A percentile compares a stretch with the other conserved stretches of the same genome.
Conservation (phyloP, 1,284 basidiomycete species). For the Sanghuangporus weigelae region DNA sequence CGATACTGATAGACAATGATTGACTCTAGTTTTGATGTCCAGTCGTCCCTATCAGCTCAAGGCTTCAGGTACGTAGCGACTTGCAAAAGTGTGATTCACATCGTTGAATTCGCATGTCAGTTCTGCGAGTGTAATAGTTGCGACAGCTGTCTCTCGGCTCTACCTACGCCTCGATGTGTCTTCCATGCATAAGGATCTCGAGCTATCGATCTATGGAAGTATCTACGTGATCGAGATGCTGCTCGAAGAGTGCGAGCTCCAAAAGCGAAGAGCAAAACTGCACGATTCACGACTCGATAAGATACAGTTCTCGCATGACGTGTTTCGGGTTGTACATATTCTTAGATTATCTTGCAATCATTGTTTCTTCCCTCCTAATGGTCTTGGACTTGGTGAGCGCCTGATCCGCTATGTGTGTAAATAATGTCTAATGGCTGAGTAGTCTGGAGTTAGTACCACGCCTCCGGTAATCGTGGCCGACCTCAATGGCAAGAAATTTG, state of each 20-base stretch:
- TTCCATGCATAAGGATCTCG: background rate
- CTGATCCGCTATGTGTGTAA: background rate
- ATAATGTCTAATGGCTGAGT: background rate
- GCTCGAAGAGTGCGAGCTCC: background rate
- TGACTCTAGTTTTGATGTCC: background rate
- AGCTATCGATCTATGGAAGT: background rate
- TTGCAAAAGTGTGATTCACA: background rate
- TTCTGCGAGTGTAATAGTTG: too few relatives aligned
- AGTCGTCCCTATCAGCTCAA: background rate
- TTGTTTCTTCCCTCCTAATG: constrained; percentile 10
- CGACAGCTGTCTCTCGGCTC: too few relatives aligned
- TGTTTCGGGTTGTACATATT: too few relatives aligned
- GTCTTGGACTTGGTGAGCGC: constrained; percentile 16
- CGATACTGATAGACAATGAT: background rate
- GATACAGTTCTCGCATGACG: too few relatives aligned
- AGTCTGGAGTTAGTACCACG: constrained; percentile 17
- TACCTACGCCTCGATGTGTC: background rate
- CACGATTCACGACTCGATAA: background rate
- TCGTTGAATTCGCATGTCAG: too few relatives aligned
- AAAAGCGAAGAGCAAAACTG: background rate
- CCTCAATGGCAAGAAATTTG: constrained; percentile 23
- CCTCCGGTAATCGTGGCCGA: constrained; percentile 23
- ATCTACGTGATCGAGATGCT: background rate
- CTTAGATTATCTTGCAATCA: background rate
- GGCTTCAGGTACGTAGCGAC: background rate